Conservation (phyloP, 139 green algal species). For the Edaphochlamys debaryana region DNA sequence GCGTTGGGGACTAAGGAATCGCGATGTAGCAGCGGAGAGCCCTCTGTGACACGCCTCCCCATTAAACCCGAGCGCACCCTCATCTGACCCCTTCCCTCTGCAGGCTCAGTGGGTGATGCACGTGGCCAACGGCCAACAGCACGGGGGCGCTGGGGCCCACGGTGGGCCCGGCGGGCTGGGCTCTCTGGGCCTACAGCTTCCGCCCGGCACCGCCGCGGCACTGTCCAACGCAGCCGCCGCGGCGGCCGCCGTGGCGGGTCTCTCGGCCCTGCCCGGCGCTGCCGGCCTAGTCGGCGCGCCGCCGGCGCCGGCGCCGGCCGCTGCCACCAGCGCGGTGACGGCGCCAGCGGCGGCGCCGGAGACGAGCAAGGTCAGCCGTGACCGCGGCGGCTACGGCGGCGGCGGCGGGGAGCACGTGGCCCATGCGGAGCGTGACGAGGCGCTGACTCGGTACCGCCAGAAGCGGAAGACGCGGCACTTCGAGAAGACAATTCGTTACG, state of each 20-base stretch:
- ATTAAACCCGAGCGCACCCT: too few species aligned
- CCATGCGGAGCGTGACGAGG: slow-evolving; percentile 47
- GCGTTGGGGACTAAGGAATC: too few species aligned
- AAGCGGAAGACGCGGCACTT: slow-evolving; percentile 57
- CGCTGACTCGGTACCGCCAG: slow-evolving; percentile 54
- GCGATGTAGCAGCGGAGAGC: too few species aligned
- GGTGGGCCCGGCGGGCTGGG: too few species aligned
- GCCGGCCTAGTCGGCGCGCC: too few species aligned
- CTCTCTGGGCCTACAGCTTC: too few species aligned
- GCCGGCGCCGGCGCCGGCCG: slow-evolving; percentile 1
- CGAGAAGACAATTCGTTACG: slow-evolving; percentile 60
- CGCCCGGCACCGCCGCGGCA: too few species aligned
- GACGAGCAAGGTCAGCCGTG: slow-evolving; percentile 19
- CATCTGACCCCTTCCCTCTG: background rate
- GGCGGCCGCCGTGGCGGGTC: background rate
- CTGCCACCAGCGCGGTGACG: background rate
- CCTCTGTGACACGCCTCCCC: too few species aligned
- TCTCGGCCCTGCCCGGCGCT: background rate
- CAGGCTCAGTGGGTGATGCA: slow-evolving; percentile 38
- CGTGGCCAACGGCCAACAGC: slow-evolving; percentile 2
- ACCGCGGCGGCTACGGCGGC: background rate
- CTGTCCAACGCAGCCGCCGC: too few species aligned
- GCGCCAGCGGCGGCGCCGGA: background rate
- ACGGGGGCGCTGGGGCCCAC: too few species aligned
- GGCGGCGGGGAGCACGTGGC: background rate